Evolutionary conservation across 768 basidiomycete species (phyloP), one percentile per base, ranked within the genome.

Genomic region (Omphalotus guepiniiformis): DNA sequence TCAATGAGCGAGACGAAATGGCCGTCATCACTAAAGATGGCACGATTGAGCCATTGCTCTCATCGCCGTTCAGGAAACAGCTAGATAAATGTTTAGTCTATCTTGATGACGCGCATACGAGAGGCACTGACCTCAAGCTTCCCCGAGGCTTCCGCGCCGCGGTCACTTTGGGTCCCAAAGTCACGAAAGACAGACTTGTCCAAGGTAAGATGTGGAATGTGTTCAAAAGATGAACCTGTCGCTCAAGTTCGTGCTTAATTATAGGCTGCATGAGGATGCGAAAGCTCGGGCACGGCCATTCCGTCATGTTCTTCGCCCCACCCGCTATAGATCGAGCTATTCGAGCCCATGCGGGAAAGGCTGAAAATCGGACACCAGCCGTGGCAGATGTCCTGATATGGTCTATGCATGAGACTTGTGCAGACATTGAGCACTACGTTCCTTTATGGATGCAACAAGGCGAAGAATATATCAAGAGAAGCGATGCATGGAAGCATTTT

Each of bases 241-340:
- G 11, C 5, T 27, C 26, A 30, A 27, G 29, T 3, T 16, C 7
- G 11, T 27, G 16, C 23, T 12, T 6, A 42, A n/a, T 35, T 9
- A 29, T 42, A 76, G 75, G 74, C 2, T 78, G 76, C 43, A 78
- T 78, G 76, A 64, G 76, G 11, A 75, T 78, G 75, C 67, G 77
- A 1, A 65, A 69, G 53, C 63, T 78, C 1, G 77, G 76, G 11
- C 55, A 59, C 9, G 71, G 70, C 0, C 76, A 78, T 43, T 71
- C 74, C 1, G 54, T 78, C n/a, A 58, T 71, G 47, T 76, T 78
- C 53, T 72, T 73, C 36, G 75, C 71, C 8, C 67, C 76, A 7
- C 54, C 57, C 0, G 75, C 75, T 41, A 62, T 76, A 4, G 67
- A 71, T 44, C 52, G 53, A 12, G 43, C 50, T 1, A 72, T 78